Evolutionary conservation across 495 filamentous ascomycete species (phyloP).

Genomic region (Diplogelasinospora grovesii): DNA sequence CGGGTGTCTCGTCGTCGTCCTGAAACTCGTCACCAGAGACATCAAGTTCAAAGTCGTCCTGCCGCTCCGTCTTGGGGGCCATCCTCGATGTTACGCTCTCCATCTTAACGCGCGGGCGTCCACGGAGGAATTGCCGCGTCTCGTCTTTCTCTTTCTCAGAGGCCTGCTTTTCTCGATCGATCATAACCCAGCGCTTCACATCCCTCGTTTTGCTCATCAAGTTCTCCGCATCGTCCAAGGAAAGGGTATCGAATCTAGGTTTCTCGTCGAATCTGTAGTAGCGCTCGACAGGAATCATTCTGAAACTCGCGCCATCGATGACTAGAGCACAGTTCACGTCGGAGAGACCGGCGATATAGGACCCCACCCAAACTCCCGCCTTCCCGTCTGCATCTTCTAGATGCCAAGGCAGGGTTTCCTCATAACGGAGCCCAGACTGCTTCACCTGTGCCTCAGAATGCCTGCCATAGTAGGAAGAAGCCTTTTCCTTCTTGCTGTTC

Average conservation of each 20-base stretch:
- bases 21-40: conserved; percentile 44
- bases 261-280: conserved; percentile 90
- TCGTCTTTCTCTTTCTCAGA: conserved; percentile 45
- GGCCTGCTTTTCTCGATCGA: conserved; percentile 48
- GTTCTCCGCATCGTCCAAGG: conserved; percentile 79
- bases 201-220: conserved; percentile 50
- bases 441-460: conserved; percentile 69
- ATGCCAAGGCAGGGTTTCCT: conserved; percentile 94
- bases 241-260: conserved; percentile 71
- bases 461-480: conserved; percentile 47
- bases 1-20: conserved; percentile 81
- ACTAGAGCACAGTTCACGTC: conserved; percentile 69
- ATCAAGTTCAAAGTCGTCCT: conserved; percentile 54
- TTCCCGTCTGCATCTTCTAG: conserved; percentile 93
- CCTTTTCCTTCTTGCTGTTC: conserved; percentile 72
- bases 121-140: conserved; percentile 38
- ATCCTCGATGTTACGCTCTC: conserved; percentile 47
- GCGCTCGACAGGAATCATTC: conserved; percentile 85
- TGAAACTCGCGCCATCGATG: conserved; percentile 59
- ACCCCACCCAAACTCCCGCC: conserved; percentile 78
- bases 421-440: conserved; percentile 74
- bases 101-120: conserved; percentile 41
- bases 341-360: conserved; percentile 78
- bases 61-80: conserved; percentile 43
- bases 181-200: conserved; percentile 66